Percentiles rank a stretch among this genome's conserved stretches.
These are phyloP conservation scores for Centaurea solstitialis DNA, from an alignment of 129 eudicot genomes.

Conservation along the genomic window DNA sequence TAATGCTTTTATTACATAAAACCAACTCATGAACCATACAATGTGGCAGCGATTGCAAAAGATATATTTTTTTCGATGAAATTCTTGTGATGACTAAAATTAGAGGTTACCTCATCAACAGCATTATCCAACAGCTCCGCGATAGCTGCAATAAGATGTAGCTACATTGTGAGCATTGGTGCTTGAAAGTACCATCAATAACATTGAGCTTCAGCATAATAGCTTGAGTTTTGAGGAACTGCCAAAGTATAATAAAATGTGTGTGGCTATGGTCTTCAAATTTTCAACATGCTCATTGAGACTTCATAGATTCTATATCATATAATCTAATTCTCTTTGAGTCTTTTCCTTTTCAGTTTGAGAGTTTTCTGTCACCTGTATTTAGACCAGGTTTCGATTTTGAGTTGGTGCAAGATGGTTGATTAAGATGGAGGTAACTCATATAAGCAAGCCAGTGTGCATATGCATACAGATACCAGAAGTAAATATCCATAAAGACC, in stretches of 20 bases:
- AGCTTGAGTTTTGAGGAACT: slow-evolving; percentile 3
- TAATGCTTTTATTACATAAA: not conserved
- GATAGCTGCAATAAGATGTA: slow-evolving; percentile 56
- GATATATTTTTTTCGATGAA: not conserved
- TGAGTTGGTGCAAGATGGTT: not conserved
- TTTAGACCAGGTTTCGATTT: not conserved
- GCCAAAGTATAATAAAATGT: slow-evolving; percentile 7
- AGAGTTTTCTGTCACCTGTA: not conserved
- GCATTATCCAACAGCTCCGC: slow-evolving; percentile 97
- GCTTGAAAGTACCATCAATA: slow-evolving; percentile 5
- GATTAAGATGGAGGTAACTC: not conserved
- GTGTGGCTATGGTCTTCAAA: slow-evolving; percentile 1
- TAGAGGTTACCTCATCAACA: slow-evolving; percentile 75
- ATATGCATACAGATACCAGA: not conserved
- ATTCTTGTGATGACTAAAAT: slow-evolving; percentile 2
- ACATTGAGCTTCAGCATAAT: not conserved
- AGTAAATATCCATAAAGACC: not conserved
- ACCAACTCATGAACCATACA: not conserved
- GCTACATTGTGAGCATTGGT: slow-evolving; percentile 15
- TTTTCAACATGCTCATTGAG: not conserved
- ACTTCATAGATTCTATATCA: not conserved
- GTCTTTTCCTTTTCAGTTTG: not conserved
- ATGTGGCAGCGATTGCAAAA: not conserved
- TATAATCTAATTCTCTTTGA: not conserved
- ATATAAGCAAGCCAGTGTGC: not conserved